phyloP scores from a whole-genome alignment of 2,329 filamentous ascomycete species.

The Phialocephala subalpina region DNA sequence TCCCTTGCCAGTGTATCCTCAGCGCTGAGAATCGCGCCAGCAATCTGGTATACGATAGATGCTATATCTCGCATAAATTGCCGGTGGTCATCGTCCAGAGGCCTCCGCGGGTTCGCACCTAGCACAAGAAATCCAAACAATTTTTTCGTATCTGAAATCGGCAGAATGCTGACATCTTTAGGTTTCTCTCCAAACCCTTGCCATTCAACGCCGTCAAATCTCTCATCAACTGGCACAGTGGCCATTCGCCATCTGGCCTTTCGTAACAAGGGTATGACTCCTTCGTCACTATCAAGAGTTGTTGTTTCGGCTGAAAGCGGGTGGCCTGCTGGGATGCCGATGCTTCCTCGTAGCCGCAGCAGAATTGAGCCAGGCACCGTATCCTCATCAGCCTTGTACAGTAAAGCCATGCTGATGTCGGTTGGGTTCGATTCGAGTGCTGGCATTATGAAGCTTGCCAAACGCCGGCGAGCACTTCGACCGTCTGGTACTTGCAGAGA shows the following conservation, averaged over 20 bases:
- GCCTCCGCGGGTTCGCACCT: constrained; percentile 39
- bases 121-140: constrained; percentile 38
- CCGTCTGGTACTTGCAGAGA: constrained; percentile 27
- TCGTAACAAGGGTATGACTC: constrained; percentile 35
- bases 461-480: constrained; percentile 18
- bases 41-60: constrained; percentile 35
- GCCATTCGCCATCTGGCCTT: constrained; percentile 31
- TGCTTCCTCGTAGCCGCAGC: constrained; percentile 29
- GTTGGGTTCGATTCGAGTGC: constrained; percentile 33
- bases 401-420: constrained; percentile 40
- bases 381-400: constrained; percentile 40
- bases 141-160: constrained; percentile 29
- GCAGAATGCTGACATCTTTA: constrained; percentile 35
- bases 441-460: constrained; percentile 33
- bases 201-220: constrained; percentile 37
- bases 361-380: constrained; percentile 18
- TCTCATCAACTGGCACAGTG: constrained; percentile 34
- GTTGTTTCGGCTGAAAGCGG: constrained; percentile 27
- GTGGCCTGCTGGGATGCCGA: constrained; percentile 38
- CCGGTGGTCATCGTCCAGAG: constrained; percentile 36
- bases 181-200: constrained; percentile 36
- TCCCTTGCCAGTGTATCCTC: constrained; percentile 35
- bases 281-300: constrained; percentile 33
- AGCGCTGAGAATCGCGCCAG: constrained; percentile 33
- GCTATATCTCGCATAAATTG: constrained; percentile 39